phyloP scores from a whole-genome alignment of 1,284 basidiomycete genomes.

The Pyrrhoderma lamaoense region DNA sequence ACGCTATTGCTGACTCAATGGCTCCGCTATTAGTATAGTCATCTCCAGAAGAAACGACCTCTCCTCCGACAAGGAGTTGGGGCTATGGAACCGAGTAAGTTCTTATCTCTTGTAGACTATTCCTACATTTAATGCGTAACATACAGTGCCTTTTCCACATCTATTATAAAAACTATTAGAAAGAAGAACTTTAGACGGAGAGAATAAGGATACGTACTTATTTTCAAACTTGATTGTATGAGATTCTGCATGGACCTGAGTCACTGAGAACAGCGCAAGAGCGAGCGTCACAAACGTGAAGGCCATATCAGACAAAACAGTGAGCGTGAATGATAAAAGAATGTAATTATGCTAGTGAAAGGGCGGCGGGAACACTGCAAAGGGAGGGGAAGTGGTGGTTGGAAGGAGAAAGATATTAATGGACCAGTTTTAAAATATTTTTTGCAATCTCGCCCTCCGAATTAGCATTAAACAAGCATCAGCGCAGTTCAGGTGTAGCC shows the following conservation, averaged over 20 bases:
- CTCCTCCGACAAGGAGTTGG: constrained; percentile 27
- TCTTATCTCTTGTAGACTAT: not conserved
- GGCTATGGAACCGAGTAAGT: constrained; percentile 24
- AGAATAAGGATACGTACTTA: constrained; percentile 24
- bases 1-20: constrained; percentile 30
- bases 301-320: constrained; percentile 23
- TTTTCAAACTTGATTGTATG: constrained; percentile 34
- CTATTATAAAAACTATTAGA: constrained; percentile 13
- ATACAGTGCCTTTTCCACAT: constrained; percentile 33
- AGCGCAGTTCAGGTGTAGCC: too few relatives aligned
- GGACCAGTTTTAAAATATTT: not conserved
- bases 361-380: not conserved
- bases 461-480: too few relatives aligned
- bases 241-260: constrained; percentile 27
- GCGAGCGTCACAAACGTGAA: constrained; percentile 25
- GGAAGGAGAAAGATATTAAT: not conserved
- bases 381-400: not conserved
- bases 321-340: constrained; percentile 3
- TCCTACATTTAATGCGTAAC: constrained; percentile 13
- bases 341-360: not conserved
- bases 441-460: too few relatives aligned
- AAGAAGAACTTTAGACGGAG: not conserved
- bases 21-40: constrained; percentile 28
- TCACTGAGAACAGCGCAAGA: constrained; percentile 23
- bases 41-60: constrained; percentile 29